These are phyloP conservation scores for Collybiopsis confluens DNA, from an alignment of 768 basidiomycete species.

Conservation along the genomic window DNA sequence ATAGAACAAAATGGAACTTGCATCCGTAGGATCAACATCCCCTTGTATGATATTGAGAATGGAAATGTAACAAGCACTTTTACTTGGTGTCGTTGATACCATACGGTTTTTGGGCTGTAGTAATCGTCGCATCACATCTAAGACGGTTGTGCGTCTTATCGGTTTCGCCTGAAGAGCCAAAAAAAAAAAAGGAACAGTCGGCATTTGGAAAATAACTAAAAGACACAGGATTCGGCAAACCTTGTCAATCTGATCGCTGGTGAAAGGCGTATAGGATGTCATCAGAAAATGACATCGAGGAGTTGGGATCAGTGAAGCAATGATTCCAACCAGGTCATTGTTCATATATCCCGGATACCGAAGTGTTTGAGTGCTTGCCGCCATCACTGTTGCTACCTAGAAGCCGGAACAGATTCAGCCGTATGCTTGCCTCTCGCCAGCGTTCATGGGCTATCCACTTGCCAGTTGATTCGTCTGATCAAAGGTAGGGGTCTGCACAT, in stretches of 20 bases:
- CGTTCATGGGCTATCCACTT: too few relatives aligned
- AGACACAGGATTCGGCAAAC: conserved; percentile 33
- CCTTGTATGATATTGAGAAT: conserved; percentile 98
- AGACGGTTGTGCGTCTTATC: conserved; percentile 91
- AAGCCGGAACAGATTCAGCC: too few relatives aligned
- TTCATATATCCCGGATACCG: conserved; percentile 99
- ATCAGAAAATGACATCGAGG: conserved; percentile 97
- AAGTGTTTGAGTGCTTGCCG: conserved; percentile 93
- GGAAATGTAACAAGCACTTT: conserved; percentile 93
- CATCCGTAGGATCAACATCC: conserved; percentile 97
- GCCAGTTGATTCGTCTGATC: conserved; percentile 92
- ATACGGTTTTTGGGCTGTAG: conserved; percentile 98
- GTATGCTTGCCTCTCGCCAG: too few relatives aligned
- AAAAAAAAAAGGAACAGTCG: neutral
- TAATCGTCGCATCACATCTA: conserved; percentile 97
- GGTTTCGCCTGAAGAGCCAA: conserved; percentile 86
- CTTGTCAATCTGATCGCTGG: conserved; percentile 94
- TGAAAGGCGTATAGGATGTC: conserved; percentile 99
- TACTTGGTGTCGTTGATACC: conserved; percentile 91
- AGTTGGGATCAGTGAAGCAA: conserved; percentile 94
- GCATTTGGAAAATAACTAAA: conserved; percentile 3
- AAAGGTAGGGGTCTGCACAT: conserved; percentile 82
- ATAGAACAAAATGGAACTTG: conserved; percentile 33
- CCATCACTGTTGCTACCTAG: conserved; percentile 95
- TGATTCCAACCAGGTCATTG: conserved; percentile 96